Evolutionary conservation across 768 basidiomycete genomes (phyloP), one percentile per base, ranked within the genome.

Genomic region (Tricholoma saponaceum): DNA sequence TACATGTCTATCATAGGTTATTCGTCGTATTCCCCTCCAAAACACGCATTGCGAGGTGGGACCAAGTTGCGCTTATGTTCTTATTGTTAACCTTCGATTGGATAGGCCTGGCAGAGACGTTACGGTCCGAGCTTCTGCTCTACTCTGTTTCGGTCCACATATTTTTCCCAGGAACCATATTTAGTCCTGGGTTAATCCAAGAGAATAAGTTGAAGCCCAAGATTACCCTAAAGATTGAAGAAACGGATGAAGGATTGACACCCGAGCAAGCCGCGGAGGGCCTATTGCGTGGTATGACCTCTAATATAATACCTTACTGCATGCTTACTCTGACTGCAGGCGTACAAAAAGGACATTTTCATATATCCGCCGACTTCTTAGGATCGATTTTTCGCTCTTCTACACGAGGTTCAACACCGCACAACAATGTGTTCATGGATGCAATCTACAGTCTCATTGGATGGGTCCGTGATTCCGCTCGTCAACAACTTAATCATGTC

Each of bases 141-240:
- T 94, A 95, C 69, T 82, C 80, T 52, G 88, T 92, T 66, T 76
- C 79, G 50, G 82, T 93, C 9, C 92, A 95, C 60, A 83, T 92
- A 41, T 93, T 85, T 73, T 87, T 92, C 73, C 92, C 95, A 0
- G 81, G 81, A 2, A 91, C 91, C 0, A 95, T 98, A 74, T 82
- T 77, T 59, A 85, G 83, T 0, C 87, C 92, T 0, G 92, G 93
- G 0, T 89, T 77, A 60, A 83, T 87, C 16, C 79, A 83, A 56
- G 94, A 95, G 68, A 85, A 90, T 67, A 83, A 80, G 66, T 79
- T 77, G 6, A 96, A 96, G 64, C 95, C 93, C 0, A 77, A 76
- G 33, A 80, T 96, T 57, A 86, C 85, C 10, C 79, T 80, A 54
- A 85, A 87, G 60, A 86, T 98, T 44, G 95, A 96, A 26, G 70